Evolutionary conservation across 2,329 filamentous ascomycete genomes (phyloP), one percentile per base, ranked within the genome.

Genomic region (Apiospora aurea): DNA sequence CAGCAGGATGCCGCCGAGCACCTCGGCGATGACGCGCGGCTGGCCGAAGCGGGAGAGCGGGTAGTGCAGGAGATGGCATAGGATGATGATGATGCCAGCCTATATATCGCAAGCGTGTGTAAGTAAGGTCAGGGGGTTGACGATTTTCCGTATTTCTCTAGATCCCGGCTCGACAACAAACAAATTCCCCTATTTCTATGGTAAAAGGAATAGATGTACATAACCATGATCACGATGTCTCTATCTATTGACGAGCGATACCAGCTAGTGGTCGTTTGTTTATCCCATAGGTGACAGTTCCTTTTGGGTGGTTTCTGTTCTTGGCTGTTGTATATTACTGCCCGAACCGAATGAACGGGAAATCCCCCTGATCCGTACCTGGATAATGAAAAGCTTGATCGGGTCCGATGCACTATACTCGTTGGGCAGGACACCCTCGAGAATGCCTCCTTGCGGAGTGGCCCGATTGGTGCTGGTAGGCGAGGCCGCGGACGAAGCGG

Each of bases 1-100:
- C 1, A 95, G 84, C 49, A 95, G 80, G 75, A 95, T 92, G 69
- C 93, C 93, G 41, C 91, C 92, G 71, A 94, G 90, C 71, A 95
- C 92, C 84, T 94, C 93, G 64, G 92, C 91, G 75, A 95, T 94
- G 72, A 95, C 93, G 71, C 91, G 88, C 73, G 93, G 93, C 78
- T 95, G 93, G 72, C 91, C 89, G 49, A 94, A 83, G 74, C 89
- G 90, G 71, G 91, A 92, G 4, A 94, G 86, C 53, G 92, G 93
- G 80, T 87, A 93, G 79, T 94, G 92, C 51, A 95, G 86, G 53
- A 93, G 80, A 57, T 92, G 90, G 77, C 91, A 94, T 81, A 94
- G 88, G 72, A 93, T 87, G 76, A 94, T 91, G 77, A 94, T 94
- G 70, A 95, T 91, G 71, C 86, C 85, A 43, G 90, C 91, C 90